Evolutionary conservation across 2,329 filamentous ascomycete species (phyloP), one percentile per base, ranked within the genome.

Genomic region (Colletotrichum camelliae): DNA sequence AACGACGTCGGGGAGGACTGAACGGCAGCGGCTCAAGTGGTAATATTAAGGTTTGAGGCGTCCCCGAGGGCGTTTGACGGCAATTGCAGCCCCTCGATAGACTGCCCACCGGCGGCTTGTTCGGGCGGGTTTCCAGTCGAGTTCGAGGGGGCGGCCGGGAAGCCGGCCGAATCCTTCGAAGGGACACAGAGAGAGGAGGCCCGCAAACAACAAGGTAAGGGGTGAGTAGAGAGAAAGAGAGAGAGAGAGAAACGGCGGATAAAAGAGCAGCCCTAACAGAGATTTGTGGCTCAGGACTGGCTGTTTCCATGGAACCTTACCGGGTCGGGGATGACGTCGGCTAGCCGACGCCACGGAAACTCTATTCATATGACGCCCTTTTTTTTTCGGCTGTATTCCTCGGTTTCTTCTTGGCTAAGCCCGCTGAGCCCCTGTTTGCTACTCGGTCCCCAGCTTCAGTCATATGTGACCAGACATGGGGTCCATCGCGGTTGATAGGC

Each of bases 301-400:
- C 43, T 48, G 69, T 72, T 73, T 68, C 58, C 57, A 73, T 52
- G 29, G 55, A 69, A 60, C 73, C 48, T 65, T 65, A 27, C 43
- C 58, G 27, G 13, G 43, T 24, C 48, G 64, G 27, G 58, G 12
- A 75, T 75, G 73, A 73, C 73, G 73, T 75, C 70, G 70, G 43
- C 27, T 68, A 73, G 33, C 64, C 33, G 57, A 67, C 70, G 73
- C 73, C 73, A 68, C 64, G 43, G 24, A 73, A 75, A 75, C 70
- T 75, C 64, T 73, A 75, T 73, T 73, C 60, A 24, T 68, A 68
- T 73, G 55, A 68, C 70, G 73, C 57, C n/a, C 35, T n/a, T 43
- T 48, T 18, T 35, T 65, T 52, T 60, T 70, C 29, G 31, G 27
- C 39, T 33, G 48, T 21, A 37, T 31, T 39, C 60, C 24, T 68